phyloP scores from a whole-genome alignment of 2,329 filamentous ascomycete species.

The Cordyceps fumosorosea region DNA sequence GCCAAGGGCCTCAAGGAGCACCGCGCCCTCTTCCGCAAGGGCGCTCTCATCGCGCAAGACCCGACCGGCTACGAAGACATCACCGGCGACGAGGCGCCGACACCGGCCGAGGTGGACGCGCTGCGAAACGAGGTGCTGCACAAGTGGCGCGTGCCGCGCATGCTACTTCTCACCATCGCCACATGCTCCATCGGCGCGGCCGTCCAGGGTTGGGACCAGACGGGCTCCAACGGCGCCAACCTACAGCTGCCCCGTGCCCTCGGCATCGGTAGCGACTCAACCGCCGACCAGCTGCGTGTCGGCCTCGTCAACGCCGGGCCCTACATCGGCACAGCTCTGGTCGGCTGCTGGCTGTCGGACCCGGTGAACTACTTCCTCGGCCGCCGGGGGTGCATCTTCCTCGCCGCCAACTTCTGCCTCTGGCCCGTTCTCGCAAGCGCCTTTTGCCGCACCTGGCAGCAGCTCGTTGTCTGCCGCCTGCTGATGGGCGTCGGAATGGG shows the following conservation, averaged over 20 bases:
- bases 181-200: constrained; percentile 64
- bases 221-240: constrained; percentile 57
- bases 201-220: constrained; percentile 66
- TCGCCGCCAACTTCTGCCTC: constrained; percentile 66
- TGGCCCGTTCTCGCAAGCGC: constrained; percentile 64
- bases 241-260: constrained; percentile 53
- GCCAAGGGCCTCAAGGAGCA: constrained; percentile 53
- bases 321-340: constrained; percentile 40
- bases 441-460: constrained; percentile 64
- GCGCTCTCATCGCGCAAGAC: constrained; percentile 68
- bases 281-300: constrained; percentile 42
- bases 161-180: constrained; percentile 60
- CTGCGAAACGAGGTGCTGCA: constrained; percentile 58
- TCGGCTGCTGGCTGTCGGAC: constrained; percentile 62
- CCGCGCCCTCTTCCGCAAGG: constrained; percentile 54
- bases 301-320: constrained; percentile 61
- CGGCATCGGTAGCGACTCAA: constrained; percentile 30
- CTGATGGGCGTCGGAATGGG: constrained; percentile 74
- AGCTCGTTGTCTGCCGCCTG: constrained; percentile 64
- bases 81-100: constrained; percentile 48
- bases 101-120: constrained; percentile 50
- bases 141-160: constrained; percentile 59
- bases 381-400: constrained; percentile 55
- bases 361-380: constrained; percentile 45
- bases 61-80: constrained; percentile 57